Conservation (phyloP, 2,329 filamentous ascomycete genomes). For the Nemania sp. region DNA sequence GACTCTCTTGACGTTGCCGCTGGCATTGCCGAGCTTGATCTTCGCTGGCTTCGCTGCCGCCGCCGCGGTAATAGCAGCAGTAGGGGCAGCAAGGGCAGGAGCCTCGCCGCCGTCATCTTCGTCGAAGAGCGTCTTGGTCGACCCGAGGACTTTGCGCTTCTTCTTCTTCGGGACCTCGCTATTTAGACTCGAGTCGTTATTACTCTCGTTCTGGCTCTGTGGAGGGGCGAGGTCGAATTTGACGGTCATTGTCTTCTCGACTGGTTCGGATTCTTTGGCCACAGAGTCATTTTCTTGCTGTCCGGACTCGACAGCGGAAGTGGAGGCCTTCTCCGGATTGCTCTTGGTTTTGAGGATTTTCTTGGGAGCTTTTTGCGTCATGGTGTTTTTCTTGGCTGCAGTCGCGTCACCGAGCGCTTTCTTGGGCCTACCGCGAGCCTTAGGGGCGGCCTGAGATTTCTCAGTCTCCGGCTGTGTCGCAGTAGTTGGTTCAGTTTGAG, state of each 20-base stretch:
- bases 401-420: constrained; percentile 51
- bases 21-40: constrained; percentile 26
- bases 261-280: constrained; percentile 30
- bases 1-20: constrained; percentile 27
- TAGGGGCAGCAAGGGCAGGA: no score
- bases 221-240: constrained; percentile 39
- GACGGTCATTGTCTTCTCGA: constrained; percentile 35
- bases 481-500: constrained; percentile 24
- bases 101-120: constrained; percentile 61
- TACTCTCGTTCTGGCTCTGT: constrained; percentile 37
- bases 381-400: constrained; percentile 50
- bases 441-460: constrained; percentile 38
- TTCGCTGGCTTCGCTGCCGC: constrained; percentile 23
- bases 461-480: constrained; percentile 30
- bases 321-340: constrained; percentile 37
- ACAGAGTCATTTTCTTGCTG: constrained; percentile 20
- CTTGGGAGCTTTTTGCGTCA: constrained; percentile 35
- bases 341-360: constrained; percentile 42
- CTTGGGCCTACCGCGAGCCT: constrained; percentile 51
- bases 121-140: constrained; percentile 70
- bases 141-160: constrained; percentile 73
- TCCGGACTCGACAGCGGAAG: constrained; percentile 39
- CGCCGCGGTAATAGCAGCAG: no score
- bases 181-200: constrained; percentile 27
- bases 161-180: constrained; percentile 58